Conservation (phyloP, 2,329 filamentous ascomycete genomes). For the Trematosphaeria pertusa region DNA sequence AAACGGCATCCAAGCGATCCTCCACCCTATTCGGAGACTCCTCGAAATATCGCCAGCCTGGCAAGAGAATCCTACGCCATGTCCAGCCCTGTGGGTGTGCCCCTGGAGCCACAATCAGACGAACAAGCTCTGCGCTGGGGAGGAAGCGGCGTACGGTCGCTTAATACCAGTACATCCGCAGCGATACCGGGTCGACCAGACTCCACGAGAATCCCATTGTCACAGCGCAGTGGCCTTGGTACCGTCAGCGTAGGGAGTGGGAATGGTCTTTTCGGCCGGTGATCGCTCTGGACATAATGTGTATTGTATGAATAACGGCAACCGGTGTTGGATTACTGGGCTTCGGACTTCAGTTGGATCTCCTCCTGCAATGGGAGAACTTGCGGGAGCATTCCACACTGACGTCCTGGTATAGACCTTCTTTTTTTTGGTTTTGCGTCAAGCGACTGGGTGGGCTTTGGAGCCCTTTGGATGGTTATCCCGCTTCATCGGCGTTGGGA, state of each 20-base stretch:
- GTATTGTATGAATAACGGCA: no score
- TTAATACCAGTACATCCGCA: constrained; percentile 23
- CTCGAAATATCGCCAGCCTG: constrained; percentile 30
- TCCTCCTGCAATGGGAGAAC: no score
- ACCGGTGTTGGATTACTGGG: constrained; percentile 1
- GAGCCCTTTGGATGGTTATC: background rate
- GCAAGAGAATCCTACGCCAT: constrained; percentile 38
- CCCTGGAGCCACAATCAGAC: constrained; percentile 29
- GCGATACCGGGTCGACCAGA: constrained; percentile 33
- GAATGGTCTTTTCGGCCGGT: constrained; percentile 39
- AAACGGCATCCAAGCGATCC: constrained; percentile 44
- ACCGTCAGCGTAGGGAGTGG: constrained; percentile 40
- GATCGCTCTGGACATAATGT: constrained; percentile 11
- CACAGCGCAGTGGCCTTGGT: constrained; percentile 39
- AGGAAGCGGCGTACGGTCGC: constrained; percentile 21
- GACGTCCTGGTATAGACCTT: background rate
- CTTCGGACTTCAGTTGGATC: background rate
- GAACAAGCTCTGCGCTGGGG: constrained; percentile 38
- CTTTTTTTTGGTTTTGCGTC: no score
- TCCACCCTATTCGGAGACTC: constrained; percentile 31
- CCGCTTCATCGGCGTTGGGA: background rate
- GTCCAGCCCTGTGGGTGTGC: constrained; percentile 38
- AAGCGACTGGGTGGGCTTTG: no score
- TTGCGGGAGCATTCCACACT: no score
- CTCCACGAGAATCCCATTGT: constrained; percentile 26